These are phyloP conservation scores for Phlyctochytrium planicorne DNA, from an alignment of 192 early-diverging fungal species.

Conservation along the genomic window DNA sequence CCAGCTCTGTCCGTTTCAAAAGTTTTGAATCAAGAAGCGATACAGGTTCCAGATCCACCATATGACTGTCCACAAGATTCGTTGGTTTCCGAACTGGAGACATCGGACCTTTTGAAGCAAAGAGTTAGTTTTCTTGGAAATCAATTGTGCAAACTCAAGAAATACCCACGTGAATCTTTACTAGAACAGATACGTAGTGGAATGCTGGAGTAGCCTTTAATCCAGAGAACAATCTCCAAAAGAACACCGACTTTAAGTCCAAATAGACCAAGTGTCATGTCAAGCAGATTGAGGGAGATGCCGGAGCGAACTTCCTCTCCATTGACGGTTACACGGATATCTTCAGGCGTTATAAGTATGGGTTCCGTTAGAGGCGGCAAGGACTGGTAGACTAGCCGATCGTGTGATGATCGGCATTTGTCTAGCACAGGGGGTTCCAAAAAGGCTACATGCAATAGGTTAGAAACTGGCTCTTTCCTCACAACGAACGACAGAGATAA, in stretches of 20 bases:
- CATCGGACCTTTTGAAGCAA: too few relatives aligned
- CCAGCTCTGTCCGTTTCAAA: background rate
- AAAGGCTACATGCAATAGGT: too few relatives aligned
- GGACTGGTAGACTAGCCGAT: background rate
- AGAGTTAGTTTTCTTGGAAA: too few relatives aligned
- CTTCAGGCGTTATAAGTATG: background rate
- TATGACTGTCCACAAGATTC: too few relatives aligned
- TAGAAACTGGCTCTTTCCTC: too few relatives aligned
- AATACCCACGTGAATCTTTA: background rate
- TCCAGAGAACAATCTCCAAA: background rate
- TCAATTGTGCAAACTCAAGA: too few relatives aligned
- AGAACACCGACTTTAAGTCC: background rate
- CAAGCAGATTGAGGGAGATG: background rate
- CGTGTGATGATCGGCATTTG: too few relatives aligned
- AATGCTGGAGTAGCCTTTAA: background rate
- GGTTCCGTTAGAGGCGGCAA: background rate
- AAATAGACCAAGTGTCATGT: background rate
- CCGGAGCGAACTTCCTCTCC: background rate
- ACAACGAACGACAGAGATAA: too few relatives aligned
- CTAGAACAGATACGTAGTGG: background rate
- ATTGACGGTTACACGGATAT: background rate
- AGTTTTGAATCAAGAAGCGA: too few relatives aligned
- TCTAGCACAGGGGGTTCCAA: too few relatives aligned
- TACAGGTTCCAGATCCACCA: too few relatives aligned
- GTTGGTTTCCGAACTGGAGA: too few relatives aligned